Evolutionary conservation across 306 rosid genomes (phyloP).

Genomic region (Mimosa bimucronata): DNA sequence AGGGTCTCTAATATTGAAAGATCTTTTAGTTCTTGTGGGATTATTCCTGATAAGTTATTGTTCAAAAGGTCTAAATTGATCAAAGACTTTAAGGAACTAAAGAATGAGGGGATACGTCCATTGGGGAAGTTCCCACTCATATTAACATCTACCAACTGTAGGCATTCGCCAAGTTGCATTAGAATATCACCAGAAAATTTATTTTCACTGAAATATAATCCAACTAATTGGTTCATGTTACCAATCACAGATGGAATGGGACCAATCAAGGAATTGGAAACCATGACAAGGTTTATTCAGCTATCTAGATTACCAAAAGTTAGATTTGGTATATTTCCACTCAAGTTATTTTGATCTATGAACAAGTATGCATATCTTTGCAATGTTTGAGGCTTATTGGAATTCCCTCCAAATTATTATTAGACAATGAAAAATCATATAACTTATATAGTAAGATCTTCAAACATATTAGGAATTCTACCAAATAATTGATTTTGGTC

Average conservation of each 20-base stretch:
- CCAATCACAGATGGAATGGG: background rate
- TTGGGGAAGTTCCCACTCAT: slow-evolving; percentile 14
- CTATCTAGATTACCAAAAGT: slow-evolving; percentile 1
- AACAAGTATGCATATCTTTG: slow-evolving; percentile 1
- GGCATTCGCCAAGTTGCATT: slow-evolving; percentile 19
- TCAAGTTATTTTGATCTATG: slow-evolving; percentile 7
- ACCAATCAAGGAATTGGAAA: slow-evolving; percentile 26
- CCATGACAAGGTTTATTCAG: background rate
- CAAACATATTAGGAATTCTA: slow-evolving; percentile 10
- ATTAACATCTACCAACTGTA: background rate
- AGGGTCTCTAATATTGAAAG: background rate
- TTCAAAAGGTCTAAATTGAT: background rate
- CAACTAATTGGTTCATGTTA: background rate
- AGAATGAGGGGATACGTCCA: slow-evolving; percentile 20
- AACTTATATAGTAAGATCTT: slow-evolving; percentile 30
- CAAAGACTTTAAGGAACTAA: slow-evolving; percentile 28
- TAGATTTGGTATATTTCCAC: slow-evolving; percentile 25
- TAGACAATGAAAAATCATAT: background rate
- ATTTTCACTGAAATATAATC: background rate
- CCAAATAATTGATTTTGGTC: background rate
- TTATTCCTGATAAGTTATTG: background rate
- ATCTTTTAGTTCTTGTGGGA: background rate
- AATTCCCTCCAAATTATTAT: slow-evolving; percentile 14
- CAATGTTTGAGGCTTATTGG: slow-evolving; percentile 16
- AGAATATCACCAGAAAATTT: slow-evolving; percentile 36